phyloP scores from a whole-genome alignment of 2,329 filamentous ascomycete genomes.

The Whalleya microplaca region DNA sequence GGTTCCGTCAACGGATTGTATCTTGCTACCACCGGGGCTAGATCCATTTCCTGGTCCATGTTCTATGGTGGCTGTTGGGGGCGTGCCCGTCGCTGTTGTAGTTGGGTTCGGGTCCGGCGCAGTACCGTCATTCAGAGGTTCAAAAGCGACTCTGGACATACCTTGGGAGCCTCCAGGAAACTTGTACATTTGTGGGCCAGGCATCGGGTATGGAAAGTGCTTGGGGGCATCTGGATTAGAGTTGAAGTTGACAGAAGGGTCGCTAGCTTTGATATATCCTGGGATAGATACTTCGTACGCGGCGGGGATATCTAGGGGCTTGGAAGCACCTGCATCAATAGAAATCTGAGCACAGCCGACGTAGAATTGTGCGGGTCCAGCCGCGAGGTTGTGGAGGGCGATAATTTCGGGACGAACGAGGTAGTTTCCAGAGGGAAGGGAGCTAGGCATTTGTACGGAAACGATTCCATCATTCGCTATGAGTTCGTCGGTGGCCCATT shows the following conservation, averaged over 20 bases:
- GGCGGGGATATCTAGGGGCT: constrained; percentile 43
- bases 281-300: constrained; percentile 30
- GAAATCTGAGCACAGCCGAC: constrained; percentile 20
- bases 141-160: constrained; percentile 5
- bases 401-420: constrained; percentile 62
- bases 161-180: constrained; percentile 5
- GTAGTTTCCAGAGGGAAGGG: constrained; percentile 56
- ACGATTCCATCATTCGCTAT: constrained; percentile 52
- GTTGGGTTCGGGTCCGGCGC: neutral
- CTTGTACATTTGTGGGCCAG: constrained; percentile 3
- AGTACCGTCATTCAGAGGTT: constrained; percentile 2
- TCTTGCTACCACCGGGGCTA: too few relatives aligned
- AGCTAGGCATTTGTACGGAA: constrained; percentile 51
- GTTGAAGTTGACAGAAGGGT: constrained; percentile 21
- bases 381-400: constrained; percentile 52
- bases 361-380: constrained; percentile 47
- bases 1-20: neutral
- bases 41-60: too few relatives aligned
- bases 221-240: constrained; percentile 5
- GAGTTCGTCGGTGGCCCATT: constrained; percentile 35
- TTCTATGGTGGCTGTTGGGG: neutral
- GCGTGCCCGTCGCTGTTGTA: neutral
- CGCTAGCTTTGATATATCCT: constrained; percentile 17
- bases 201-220: constrained; percentile 5
- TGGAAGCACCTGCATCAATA: neutral